Conservation (phyloP, 805 yeast species). For the Yarrowia hollandica region DNA sequence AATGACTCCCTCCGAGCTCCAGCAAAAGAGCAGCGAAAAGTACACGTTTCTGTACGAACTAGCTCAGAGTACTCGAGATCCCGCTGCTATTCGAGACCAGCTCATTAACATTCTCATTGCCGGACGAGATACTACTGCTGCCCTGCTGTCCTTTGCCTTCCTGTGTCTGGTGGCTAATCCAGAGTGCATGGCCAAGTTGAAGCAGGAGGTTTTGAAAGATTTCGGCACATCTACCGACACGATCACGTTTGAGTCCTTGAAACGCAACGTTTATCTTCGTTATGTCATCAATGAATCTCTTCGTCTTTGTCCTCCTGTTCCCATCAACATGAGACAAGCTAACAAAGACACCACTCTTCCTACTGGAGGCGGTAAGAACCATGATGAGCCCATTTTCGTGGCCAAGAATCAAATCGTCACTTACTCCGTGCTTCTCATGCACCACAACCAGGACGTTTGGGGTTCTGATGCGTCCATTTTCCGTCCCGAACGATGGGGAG, state of each 20-base stretch:
- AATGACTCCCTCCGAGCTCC: constrained; percentile 26
- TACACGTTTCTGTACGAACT: constrained; percentile 52
- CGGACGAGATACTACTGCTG: constrained; percentile 59
- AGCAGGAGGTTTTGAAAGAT: constrained; percentile 43
- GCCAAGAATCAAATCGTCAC: constrained; percentile 48
- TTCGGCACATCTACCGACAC: constrained; percentile 40
- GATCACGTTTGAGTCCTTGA: constrained; percentile 49
- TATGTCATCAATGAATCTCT: constrained; percentile 51
- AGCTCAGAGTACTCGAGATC: constrained; percentile 51
- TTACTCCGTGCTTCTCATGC: constrained; percentile 47
- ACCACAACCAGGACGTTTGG: constrained; percentile 45
- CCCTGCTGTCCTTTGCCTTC: constrained; percentile 48
- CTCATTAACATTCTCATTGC: constrained; percentile 53
- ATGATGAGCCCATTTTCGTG: constrained; percentile 45
- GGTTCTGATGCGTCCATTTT: constrained; percentile 49
- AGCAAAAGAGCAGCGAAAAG: constrained; percentile 39
- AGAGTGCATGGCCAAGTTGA: constrained; percentile 40
- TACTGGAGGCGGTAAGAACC: constrained; percentile 52
- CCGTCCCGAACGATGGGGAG: constrained; percentile 52
- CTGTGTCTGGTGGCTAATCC: constrained; percentile 47
- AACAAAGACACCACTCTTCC: constrained; percentile 51
- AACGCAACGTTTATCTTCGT: constrained; percentile 50
- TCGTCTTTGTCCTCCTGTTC: constrained; percentile 55
- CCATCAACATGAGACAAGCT: constrained; percentile 51
- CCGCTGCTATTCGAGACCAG: constrained; percentile 51